A percentile compares a stretch with the other conserved stretches of the same genome.
phyloP scores from a whole-genome alignment of 495 filamentous ascomycete species.

The Aspergillus ellipticus region DNA sequence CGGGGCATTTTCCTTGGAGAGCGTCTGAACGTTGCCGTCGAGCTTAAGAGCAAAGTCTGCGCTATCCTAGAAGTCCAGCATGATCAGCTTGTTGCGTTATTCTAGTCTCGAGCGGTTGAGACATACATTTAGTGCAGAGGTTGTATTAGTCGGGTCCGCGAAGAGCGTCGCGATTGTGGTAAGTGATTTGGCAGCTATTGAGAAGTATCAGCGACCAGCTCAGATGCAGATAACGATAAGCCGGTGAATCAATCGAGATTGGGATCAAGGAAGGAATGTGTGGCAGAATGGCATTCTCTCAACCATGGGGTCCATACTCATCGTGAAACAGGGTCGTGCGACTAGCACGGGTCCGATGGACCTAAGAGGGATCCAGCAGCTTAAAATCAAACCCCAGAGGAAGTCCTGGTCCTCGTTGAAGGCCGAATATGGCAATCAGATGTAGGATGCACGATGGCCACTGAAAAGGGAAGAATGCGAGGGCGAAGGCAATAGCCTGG shows the following conservation, averaged over 20 bases:
- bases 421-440: slow-evolving; percentile 4
- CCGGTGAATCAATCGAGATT: background rate
- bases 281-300: background rate
- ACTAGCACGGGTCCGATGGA: background rate
- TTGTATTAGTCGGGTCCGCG: slow-evolving; percentile 34
- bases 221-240: background rate
- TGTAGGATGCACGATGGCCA: slow-evolving; percentile 2
- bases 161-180: slow-evolving; percentile 40
- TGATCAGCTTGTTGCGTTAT: slow-evolving; percentile 2
- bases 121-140: slow-evolving; percentile 35
- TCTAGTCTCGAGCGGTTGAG: background rate
- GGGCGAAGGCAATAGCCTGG: slow-evolving; percentile 16
- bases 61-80: slow-evolving; percentile 43
- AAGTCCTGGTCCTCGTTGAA: slow-evolving; percentile 1
- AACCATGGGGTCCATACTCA: slow-evolving; percentile 1
- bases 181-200: slow-evolving; percentile 22
- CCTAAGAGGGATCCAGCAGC: background rate
- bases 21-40: slow-evolving; percentile 60
- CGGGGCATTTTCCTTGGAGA: slow-evolving; percentile 59
- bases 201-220: slow-evolving; percentile 17
- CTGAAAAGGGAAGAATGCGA: slow-evolving; percentile 15
- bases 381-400: slow-evolving; percentile 1
- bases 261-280: background rate
- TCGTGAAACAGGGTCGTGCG: background rate
- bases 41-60: slow-evolving; percentile 62